Conservation (phyloP, 495 filamentous ascomycete species). For the Tetracladium marchalianum region DNA sequence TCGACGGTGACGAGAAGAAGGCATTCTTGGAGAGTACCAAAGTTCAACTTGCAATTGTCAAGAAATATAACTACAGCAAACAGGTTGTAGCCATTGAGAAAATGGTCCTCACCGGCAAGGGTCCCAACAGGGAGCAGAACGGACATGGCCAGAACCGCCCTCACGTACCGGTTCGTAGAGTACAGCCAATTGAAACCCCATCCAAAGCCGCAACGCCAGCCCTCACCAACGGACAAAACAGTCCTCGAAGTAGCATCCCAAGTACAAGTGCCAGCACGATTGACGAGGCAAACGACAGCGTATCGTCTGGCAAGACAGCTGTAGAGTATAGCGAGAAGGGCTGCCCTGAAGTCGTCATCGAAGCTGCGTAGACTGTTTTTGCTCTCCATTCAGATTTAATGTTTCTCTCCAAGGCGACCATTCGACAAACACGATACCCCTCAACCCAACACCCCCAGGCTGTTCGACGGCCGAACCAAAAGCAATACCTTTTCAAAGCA, state of each 20-base stretch:
- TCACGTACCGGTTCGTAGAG: neutral
- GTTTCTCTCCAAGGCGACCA: too few relatives aligned
- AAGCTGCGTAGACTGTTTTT: neutral
- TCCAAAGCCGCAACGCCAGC: conserved; percentile 46
- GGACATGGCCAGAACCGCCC: conserved; percentile 9
- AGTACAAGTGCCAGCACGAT: conserved; percentile 46
- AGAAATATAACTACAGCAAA: conserved; percentile 66
- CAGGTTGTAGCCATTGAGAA: conserved; percentile 66
- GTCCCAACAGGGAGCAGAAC: conserved; percentile 8
- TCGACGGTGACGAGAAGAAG: conserved; percentile 54
- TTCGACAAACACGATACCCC: too few relatives aligned
- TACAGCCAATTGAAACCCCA: conserved; percentile 35
- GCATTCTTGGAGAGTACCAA: conserved; percentile 63
- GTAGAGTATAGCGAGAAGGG: conserved; percentile 5
- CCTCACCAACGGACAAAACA: conserved; percentile 53
- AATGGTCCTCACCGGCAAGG: conserved; percentile 37
- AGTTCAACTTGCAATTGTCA: conserved; percentile 61
- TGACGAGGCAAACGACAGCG: conserved; percentile 26
- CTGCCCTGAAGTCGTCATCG: conserved; percentile 17
- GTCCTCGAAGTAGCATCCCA: conserved; percentile 52
- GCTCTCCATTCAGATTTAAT: too few relatives aligned
- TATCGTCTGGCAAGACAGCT: conserved; percentile 8
- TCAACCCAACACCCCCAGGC: too few relatives aligned
- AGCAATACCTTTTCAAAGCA: too few relatives aligned
- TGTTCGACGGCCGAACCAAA: too few relatives aligned